Percentiles rank a stretch among this genome's conserved stretches.
Evolutionary conservation across 768 basidiomycete species (phyloP).

Genomic region (Pleurotus salmoneostramineus): DNA sequence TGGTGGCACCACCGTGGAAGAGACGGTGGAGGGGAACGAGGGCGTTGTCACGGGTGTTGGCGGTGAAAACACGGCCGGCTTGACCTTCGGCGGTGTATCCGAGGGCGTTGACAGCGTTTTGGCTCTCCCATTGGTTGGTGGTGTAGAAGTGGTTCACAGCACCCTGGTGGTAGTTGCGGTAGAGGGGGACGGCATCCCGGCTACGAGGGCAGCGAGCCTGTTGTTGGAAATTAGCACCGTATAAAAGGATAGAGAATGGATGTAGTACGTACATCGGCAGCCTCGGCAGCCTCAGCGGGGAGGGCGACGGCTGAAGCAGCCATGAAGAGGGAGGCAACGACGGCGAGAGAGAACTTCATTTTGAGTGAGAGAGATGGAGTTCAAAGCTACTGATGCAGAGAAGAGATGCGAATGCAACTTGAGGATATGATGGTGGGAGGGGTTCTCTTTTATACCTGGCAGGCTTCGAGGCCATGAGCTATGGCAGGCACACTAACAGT

Average conservation of each 20-base stretch:
- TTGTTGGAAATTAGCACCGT: neutral
- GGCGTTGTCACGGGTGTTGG: neutral
- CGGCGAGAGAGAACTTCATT: slow-evolving; percentile 7
- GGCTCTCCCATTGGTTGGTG: slow-evolving; percentile 5
- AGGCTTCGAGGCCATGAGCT: neutral
- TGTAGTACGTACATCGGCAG: neutral
- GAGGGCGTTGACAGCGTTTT: slow-evolving; percentile 4
- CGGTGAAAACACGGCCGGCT: slow-evolving; percentile 3
- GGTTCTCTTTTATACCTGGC: neutral
- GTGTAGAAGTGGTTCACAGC: slow-evolving; percentile 11
- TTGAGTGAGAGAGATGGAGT: neutral
- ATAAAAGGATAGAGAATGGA: neutral
- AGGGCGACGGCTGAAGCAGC: slow-evolving; percentile 3
- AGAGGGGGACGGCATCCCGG: slow-evolving; percentile 4
- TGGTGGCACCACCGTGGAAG: neutral
- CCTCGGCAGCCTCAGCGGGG: slow-evolving; percentile 3
- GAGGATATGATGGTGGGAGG: neutral
- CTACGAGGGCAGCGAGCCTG: neutral
- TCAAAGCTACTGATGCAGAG: slow-evolving; percentile 4
- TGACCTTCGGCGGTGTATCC: neutral
- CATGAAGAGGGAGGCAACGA: slow-evolving; percentile 7
- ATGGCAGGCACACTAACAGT: too few relatives aligned
- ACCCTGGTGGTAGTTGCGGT: slow-evolving; percentile 6
- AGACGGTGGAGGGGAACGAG: slow-evolving; percentile 1
- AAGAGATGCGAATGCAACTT: slow-evolving; percentile 8